Percentiles rank a stretch among this genome's conserved stretches.
Conservation (phyloP, 2,329 filamentous ascomycete genomes). For the Aspergillus clavatus region DNA sequence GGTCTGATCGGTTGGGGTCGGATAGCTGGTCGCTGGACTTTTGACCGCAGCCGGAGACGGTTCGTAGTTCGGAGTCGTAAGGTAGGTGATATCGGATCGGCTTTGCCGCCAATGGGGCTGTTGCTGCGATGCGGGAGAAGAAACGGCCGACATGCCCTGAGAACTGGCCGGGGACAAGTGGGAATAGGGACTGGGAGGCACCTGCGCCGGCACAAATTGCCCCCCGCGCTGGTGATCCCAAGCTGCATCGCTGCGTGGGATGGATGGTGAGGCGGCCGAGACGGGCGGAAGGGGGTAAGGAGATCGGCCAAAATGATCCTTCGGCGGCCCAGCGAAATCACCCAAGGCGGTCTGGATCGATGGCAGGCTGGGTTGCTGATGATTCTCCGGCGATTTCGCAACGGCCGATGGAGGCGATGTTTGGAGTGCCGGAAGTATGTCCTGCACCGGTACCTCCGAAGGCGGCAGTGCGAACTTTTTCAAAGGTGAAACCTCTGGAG, state of each 20-base stretch:
- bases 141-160: constrained; percentile 32
- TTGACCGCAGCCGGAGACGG: constrained; percentile 26
- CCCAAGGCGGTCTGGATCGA: constrained; percentile 39
- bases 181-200: constrained; percentile 33
- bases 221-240: constrained; percentile 30
- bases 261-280: constrained; percentile 22
- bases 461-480: constrained; percentile 31
- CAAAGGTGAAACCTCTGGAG: constrained; percentile 21
- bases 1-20: constrained; percentile 37
- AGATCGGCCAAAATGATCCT: constrained; percentile 24
- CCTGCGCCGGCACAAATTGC: constrained; percentile 25
- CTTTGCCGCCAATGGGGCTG: constrained; percentile 25
- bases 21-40: constrained; percentile 36
- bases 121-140: constrained; percentile 31
- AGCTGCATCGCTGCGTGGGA: constrained; percentile 22
- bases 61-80: constrained; percentile 25
- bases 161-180: constrained; percentile 37
- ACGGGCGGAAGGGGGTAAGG: constrained; percentile 21
- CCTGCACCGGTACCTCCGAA: constrained; percentile 24
- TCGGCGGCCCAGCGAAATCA: too few species aligned
- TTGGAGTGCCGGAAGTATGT: constrained; percentile 38
- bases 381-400: constrained; percentile 31
- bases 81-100: constrained; percentile 24
- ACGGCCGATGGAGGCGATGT: constrained; percentile 32
- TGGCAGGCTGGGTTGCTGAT: constrained; percentile 33